Percentiles rank a stretch among this genome's conserved stretches.
These are phyloP conservation scores for Lasiodiplodia hormozganensis DNA, from an alignment of 2,329 filamentous ascomycete species.

Conservation along the genomic window DNA sequence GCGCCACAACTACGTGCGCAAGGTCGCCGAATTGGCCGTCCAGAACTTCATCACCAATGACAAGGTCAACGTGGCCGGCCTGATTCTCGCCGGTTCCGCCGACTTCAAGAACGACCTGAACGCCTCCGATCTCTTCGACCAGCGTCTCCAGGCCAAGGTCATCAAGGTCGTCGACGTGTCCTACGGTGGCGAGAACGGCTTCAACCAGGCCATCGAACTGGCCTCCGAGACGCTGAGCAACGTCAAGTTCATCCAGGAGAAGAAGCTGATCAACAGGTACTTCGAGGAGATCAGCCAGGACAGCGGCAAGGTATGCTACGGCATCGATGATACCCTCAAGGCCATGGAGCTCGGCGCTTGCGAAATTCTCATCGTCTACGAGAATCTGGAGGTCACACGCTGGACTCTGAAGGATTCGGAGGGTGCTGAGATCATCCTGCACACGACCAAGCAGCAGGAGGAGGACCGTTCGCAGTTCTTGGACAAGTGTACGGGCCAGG, in stretches of 20 bases:
- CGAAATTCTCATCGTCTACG: constrained; percentile 93
- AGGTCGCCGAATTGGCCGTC: constrained; percentile 95
- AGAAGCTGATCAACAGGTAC: constrained; percentile 99
- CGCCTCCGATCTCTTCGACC: constrained; percentile 95
- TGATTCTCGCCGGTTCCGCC: constrained; percentile 95
- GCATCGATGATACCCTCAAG: constrained; percentile 97
- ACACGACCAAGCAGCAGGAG: constrained; percentile 89
- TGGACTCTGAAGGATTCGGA: constrained; percentile 85
- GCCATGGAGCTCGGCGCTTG: constrained; percentile 94
- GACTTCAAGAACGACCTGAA: constrained; percentile 99
- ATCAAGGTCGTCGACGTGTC: constrained; percentile 99
- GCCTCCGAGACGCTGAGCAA: constrained; percentile 95
- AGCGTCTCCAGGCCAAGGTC: constrained; percentile 89
- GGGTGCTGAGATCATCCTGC: constrained; percentile 75
- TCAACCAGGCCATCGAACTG: constrained; percentile 98
- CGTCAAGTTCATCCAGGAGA: constrained; percentile 99
- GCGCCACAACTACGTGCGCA: constrained; percentile 99
- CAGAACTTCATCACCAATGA: constrained; percentile 99
- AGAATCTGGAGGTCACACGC: constrained; percentile 94
- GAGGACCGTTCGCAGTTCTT: constrained; percentile 81
- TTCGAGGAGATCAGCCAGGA: constrained; percentile 99
- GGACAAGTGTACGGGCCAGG: constrained; percentile 93
- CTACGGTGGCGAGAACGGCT: constrained; percentile 98
- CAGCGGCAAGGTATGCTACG: constrained; percentile 95
- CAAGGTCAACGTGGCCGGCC: constrained; percentile 95